Evolutionary conservation across 192 early-diverging fungal genomes (phyloP).

Genomic region (Mortierella claussenii): DNA sequence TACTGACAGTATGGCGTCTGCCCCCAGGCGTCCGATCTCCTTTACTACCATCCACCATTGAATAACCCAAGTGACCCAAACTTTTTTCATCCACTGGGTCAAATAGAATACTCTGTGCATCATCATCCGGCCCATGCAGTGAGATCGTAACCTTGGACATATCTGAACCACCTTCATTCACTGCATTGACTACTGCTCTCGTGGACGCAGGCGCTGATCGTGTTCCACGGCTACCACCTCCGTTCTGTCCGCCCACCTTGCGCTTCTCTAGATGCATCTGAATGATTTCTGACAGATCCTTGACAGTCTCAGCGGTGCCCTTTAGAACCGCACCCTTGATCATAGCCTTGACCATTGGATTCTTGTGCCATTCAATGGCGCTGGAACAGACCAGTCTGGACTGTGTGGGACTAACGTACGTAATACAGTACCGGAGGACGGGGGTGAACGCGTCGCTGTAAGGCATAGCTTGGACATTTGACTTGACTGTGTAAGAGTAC

Average conservation of each 20-base stretch:
- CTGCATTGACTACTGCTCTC: too few species aligned
- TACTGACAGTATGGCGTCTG: constrained; percentile 47
- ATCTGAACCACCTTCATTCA: not conserved
- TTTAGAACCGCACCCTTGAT: constrained; percentile 67
- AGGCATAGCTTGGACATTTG: constrained; percentile 58
- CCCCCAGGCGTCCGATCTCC: not conserved
- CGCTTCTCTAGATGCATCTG: constrained; percentile 52
- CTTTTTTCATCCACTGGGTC: constrained; percentile 20
- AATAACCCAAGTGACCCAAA: constrained; percentile 2
- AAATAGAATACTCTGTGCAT: constrained; percentile 23
- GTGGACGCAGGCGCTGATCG: not conserved
- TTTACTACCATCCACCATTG: too few species aligned
- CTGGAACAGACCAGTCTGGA: constrained; percentile 66
- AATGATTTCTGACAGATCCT: constrained; percentile 57
- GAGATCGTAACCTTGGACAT: constrained; percentile 27
- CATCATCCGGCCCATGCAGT: constrained; percentile 38
- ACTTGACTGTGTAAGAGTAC: constrained; percentile 39
- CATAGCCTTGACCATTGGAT: constrained; percentile 75
- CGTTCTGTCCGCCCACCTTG: not conserved
- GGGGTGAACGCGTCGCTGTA: constrained; percentile 78
- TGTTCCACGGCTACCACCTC: not conserved
- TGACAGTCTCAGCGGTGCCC: constrained; percentile 65
- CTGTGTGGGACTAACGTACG: constrained; percentile 58
- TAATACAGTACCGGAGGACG: constrained; percentile 73
- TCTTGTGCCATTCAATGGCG: constrained; percentile 76